phyloP scores from a whole-genome alignment of 345 rosid genomes.

The Gossypium ekmanianum region DNA sequence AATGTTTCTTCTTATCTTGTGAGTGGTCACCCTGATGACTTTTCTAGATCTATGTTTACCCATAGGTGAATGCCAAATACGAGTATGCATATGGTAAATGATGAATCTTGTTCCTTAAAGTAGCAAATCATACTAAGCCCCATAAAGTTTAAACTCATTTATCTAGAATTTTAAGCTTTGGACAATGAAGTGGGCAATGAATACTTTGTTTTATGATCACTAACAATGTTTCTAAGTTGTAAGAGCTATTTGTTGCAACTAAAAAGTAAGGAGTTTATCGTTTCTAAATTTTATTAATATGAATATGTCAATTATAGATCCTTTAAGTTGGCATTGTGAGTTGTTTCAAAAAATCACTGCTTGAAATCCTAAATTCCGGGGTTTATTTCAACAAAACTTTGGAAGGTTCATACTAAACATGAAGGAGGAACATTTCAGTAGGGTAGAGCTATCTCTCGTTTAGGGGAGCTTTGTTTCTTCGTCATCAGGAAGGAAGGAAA shows the following conservation, averaged over 20 bases:
- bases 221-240: neutral
- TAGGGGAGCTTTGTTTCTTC: neutral
- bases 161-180: neutral
- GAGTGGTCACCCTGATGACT: neutral
- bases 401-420: neutral
- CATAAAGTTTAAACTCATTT: neutral
- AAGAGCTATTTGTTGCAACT: neutral
- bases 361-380: neutral
- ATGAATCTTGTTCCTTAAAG: neutral
- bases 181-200: neutral
- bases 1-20: neutral
- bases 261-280: neutral
- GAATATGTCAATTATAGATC: neutral
- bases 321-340: neutral
- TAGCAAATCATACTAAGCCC: neutral
- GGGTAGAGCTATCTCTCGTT: neutral
- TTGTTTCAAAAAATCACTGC: neutral
- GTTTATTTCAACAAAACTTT: neutral
- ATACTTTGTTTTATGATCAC: neutral
- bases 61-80: neutral
- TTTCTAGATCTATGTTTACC: neutral
- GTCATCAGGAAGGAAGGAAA: conserved; percentile 1
- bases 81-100: neutral
- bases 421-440: neutral
- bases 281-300: neutral